These are phyloP conservation scores for Hanseniaspora sp. DNA, from an alignment of 1,139 yeast species.

Conservation along the genomic window DNA sequence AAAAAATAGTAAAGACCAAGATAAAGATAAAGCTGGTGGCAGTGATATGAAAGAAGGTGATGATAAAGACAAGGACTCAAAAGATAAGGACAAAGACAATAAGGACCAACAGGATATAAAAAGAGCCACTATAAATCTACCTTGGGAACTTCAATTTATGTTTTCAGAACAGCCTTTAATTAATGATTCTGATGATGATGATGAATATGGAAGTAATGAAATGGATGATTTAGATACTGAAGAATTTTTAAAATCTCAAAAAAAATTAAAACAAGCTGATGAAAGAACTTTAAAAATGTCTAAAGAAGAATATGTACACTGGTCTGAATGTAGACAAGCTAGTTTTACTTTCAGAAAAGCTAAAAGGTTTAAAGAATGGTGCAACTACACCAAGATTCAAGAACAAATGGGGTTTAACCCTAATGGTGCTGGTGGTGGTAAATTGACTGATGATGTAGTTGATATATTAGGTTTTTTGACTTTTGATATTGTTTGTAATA, in stretches of 20 bases:
- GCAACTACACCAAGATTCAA: conserved; percentile 70
- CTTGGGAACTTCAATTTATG: conserved; percentile 95
- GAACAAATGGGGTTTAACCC: conserved; percentile 33
- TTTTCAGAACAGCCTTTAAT: conserved; percentile 81
- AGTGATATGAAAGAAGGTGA: conserved; percentile 28
- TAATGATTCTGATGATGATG: conserved; percentile 66
- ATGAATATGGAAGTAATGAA: conserved; percentile 22
- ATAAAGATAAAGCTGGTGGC: conserved; percentile 44
- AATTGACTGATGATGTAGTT: conserved; percentile 92
- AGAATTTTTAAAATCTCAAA: conserved; percentile 77
- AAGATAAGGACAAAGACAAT: conserved; percentile 38
- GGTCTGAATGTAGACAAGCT: conserved; percentile 98
- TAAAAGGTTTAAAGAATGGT: conserved; percentile 92
- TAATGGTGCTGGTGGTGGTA: conserved; percentile 31
- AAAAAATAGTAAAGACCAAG: conserved; percentile 93
- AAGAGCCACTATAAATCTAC: conserved; percentile 70
- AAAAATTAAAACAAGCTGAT: conserved; percentile 83
- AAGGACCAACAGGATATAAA: conserved; percentile 47
- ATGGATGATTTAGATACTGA: conserved; percentile 71
- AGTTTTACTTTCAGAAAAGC: conserved; percentile 89
- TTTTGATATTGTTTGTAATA: conserved; percentile 88
- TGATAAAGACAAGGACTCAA: conserved; percentile 33
- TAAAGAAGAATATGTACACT: conserved; percentile 90
- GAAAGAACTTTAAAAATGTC: conserved; percentile 92
- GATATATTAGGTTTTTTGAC: conserved; percentile 92